A percentile compares a stretch with the other conserved stretches of the same genome.
phyloP scores from a whole-genome alignment of 257 asterid genomes.

The Solanum arcanum region DNA sequence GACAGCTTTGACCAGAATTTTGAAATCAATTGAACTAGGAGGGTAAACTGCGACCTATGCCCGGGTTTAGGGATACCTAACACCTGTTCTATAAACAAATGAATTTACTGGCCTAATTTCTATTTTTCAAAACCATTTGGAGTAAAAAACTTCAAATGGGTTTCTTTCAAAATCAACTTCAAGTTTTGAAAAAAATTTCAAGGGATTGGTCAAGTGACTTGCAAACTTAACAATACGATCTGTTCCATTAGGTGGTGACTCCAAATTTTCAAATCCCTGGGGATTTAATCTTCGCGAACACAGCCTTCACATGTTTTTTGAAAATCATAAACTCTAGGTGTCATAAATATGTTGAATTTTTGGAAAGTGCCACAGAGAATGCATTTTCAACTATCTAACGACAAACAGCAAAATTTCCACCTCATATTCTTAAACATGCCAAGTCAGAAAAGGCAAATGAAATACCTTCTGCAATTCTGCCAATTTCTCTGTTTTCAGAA shows the following conservation, averaged over 20 bases:
- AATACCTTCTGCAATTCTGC: constrained; percentile 64
- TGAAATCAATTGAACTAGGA: too few species aligned
- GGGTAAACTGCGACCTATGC: too few species aligned
- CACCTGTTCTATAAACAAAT: not conserved
- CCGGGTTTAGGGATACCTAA: not conserved
- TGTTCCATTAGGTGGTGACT: not conserved
- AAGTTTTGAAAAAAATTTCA: not conserved
- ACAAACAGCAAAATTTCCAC: not conserved
- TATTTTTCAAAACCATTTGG: not conserved
- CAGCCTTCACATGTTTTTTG: not conserved
- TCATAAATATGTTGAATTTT: not conserved
- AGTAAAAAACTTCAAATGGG: not conserved
- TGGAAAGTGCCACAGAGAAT: too few species aligned
- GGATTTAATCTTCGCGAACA: not conserved
- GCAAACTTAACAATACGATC: not conserved
- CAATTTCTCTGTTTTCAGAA: constrained; percentile 55
- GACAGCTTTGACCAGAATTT: not conserved
- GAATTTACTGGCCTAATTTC: not conserved
- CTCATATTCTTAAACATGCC: not conserved
- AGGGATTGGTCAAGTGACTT: not conserved
- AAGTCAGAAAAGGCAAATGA: not conserved
- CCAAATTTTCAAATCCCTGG: not conserved
- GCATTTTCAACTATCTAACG: not conserved
- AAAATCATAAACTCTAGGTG: not conserved
- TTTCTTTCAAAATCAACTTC: not conserved